These are phyloP conservation scores for Ustulina deusta DNA, from an alignment of 2,329 filamentous ascomycete genomes.

Conservation along the genomic window DNA sequence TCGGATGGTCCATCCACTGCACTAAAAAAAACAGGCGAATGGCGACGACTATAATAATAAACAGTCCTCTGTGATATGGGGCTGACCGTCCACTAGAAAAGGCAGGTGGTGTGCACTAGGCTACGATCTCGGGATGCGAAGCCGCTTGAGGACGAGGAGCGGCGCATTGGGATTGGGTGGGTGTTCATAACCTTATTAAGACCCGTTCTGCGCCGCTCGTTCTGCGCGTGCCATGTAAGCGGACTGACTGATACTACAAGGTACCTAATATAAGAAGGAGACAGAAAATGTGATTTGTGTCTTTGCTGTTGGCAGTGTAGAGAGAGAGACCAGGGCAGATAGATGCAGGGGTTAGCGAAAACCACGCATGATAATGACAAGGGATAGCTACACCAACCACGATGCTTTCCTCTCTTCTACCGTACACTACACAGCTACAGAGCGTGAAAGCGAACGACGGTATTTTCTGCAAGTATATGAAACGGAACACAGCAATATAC, in stretches of 20 bases:
- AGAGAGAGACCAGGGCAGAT: not conserved
- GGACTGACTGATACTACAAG: not conserved
- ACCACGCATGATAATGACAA: not conserved
- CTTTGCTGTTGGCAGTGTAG: no score
- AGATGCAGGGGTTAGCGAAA: not conserved
- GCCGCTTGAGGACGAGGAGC: not conserved
- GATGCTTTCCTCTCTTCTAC: not conserved
- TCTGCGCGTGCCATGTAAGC: not conserved
- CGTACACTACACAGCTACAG: not conserved
- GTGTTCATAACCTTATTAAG: constrained; percentile 5
- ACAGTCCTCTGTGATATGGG: constrained; percentile 11
- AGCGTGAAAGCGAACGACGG: not conserved
- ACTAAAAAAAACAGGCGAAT: constrained; percentile 1
- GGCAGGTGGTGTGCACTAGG: not conserved
- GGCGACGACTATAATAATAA: constrained; percentile 11
- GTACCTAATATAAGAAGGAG: constrained; percentile 17
- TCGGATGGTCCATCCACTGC: not conserved
- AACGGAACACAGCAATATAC: not conserved
- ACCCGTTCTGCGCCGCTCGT: not conserved
- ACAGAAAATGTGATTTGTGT: not conserved
- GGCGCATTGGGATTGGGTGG: constrained; percentile 1
- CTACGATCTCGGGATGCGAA: constrained; percentile 26
- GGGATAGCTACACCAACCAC: not conserved
- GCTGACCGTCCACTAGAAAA: constrained; percentile 14
- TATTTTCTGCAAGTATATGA: not conserved